Base-by-base conservation (phyloP, 108 stramenopile species). In the Skeletonema marinoi region DNA sequence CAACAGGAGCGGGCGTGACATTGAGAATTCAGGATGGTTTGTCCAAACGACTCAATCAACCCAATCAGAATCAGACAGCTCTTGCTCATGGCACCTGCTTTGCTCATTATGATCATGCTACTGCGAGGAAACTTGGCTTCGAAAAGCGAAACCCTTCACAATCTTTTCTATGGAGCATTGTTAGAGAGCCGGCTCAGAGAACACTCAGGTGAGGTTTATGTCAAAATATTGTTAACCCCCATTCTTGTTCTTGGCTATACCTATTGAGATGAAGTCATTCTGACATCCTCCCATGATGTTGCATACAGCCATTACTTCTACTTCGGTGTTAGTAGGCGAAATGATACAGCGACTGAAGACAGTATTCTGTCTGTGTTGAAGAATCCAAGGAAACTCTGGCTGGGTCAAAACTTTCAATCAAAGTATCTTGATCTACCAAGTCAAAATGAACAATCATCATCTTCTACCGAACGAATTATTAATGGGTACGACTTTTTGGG, bases 401-500 rank as follows among this genome's bases (percentile, higher is more conserved):
- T n/a, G n/a, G n/a, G n/a, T n/a, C 16, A 14, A 16, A 46, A 46
- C 41, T 62, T 11, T 48, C 60, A 62, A 16, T 48, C 44, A 16
- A 16, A 31, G 2, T 62, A 62, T 48, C 60, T 62, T 62, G 44
- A 48, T 62, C 60, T 62, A 6, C 44, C 60, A 46, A 48, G 44
- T 16, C 14, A 16, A 46, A 14, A 60, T 13, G 35, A 36, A 3
- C 35, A 60, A 60, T 29, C 29, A 60, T 5, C 14, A 4, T 46
- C 44, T 46, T 46, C 44, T 16, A 46, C 44, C 1, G 44, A 62
- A 5, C 60, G 44, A 5, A 62, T 62, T 62, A 62, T 88, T 1
- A 30, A 74, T 21, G 75, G 73, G 12, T 86, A 88, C 73, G 83
- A 88, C 58, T 88, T 88, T 71, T 74, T 88, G 61, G 88, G 65